These are phyloP conservation scores for Curvularia hawaiiensis DNA, from an alignment of 2,329 filamentous ascomycete species.

Conservation along the genomic window DNA sequence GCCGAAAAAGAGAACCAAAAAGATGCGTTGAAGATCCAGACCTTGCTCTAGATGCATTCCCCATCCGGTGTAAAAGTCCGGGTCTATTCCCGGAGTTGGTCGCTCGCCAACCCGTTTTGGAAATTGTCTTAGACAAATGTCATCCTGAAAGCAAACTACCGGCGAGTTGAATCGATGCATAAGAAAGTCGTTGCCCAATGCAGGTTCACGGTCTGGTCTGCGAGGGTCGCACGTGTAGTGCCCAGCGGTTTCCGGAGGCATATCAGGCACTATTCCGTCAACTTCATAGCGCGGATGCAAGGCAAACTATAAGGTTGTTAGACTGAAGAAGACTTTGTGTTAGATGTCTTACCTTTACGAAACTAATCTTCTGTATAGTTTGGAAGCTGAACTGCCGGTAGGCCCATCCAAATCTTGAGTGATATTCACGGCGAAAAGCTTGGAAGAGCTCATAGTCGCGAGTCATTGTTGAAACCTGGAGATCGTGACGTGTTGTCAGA, in stretches of 20 bases:
- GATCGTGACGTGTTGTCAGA: not conserved
- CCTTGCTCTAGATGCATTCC: constrained; percentile 4
- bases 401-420: not conserved
- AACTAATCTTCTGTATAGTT: not conserved
- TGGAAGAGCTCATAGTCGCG: not conserved
- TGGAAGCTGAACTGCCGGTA: not conserved
- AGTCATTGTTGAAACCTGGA: not conserved
- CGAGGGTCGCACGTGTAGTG: constrained; percentile 5
- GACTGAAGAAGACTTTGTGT: no score
- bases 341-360: not conserved
- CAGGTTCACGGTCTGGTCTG: not conserved
- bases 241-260: not conserved
- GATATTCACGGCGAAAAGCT: not conserved
- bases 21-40: not conserved
- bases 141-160: not conserved
- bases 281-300: not conserved
- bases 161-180: constrained; percentile 7
- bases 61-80: constrained; percentile 1
- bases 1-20: not conserved
- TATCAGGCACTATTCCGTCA: not conserved
- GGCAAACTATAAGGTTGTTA: not conserved
- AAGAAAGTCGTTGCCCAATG: constrained; percentile 1
- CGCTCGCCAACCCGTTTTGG: constrained; percentile 4
- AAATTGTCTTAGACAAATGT: constrained; percentile 5
- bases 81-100: not conserved